These are phyloP conservation scores for Naganishia kalamii DNA, from an alignment of 768 basidiomycete genomes.

Conservation along the genomic window DNA sequence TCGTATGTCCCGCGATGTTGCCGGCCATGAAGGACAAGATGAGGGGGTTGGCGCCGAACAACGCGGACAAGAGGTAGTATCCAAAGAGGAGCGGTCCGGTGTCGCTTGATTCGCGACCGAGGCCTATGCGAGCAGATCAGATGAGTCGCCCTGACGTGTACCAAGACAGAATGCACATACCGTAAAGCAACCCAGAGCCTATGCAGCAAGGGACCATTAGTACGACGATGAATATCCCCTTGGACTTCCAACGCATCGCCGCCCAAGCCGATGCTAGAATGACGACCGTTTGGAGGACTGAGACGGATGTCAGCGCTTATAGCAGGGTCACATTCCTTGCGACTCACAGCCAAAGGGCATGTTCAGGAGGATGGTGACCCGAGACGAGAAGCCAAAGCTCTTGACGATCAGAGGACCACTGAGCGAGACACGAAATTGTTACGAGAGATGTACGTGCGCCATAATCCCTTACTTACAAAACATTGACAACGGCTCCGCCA, in stretches of 20 bases:
- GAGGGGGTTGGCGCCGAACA: slow-evolving; percentile 41
- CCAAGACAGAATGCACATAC: slow-evolving; percentile 22
- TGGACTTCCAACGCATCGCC: slow-evolving; percentile 32
- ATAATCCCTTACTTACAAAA: neutral
- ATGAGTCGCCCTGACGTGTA: neutral
- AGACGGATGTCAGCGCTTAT: slow-evolving; percentile 7
- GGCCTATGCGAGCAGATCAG: neutral
- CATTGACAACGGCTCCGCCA: neutral
- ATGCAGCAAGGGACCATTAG: slow-evolving; percentile 33
- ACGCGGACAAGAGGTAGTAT: slow-evolving; percentile 39
- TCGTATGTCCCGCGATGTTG: slow-evolving; percentile 39
- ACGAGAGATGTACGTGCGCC: too few species aligned
- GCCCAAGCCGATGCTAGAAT: slow-evolving; percentile 33
- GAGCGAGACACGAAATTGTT: too few species aligned
- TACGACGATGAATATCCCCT: slow-evolving; percentile 30
- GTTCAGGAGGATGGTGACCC: slow-evolving; percentile 30
- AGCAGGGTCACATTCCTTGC: too few species aligned
- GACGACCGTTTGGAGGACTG: slow-evolving; percentile 34
- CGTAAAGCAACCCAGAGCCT: slow-evolving; percentile 37
- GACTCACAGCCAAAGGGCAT: slow-evolving; percentile 35
- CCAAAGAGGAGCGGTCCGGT: slow-evolving; percentile 33
- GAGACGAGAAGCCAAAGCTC: slow-evolving; percentile 25
- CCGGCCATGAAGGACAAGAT: neutral
- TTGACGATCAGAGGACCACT: slow-evolving; percentile 48
- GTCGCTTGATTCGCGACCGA: slow-evolving; percentile 23